Evolutionary conservation across 1,284 basidiomycete species (phyloP), one percentile per base, ranked within the genome.

Genomic region (Schizophyllum commune): DNA sequence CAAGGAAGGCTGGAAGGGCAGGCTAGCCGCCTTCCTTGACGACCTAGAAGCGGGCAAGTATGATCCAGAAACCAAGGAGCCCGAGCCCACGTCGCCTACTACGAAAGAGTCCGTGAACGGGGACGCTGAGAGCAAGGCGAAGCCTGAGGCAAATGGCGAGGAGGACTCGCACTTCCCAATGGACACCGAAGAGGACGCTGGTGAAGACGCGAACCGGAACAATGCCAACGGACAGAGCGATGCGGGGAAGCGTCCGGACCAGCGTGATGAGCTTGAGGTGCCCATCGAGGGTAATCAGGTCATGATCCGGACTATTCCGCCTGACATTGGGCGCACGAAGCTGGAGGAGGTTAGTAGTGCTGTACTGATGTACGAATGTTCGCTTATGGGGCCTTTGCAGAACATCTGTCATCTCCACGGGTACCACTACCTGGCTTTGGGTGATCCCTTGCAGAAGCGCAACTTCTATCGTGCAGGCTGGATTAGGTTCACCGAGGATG

Each of bases 381-480:
- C 65, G 58, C 61, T 63, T 20, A 58, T 39, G 34, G 34, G 53
- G 54, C 58, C 58, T 63, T 32, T 64, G 8, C 64, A 91, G 89
- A 83, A 83, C 57, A 86, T 86, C 67, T 75, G 79, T 64, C 84
- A 82, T 68, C 76, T 91, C 63, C 79, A 84, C 13, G 88, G 89
- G 5, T 91, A 83, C 68, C 75, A 86, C 58, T 91, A 96, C 73
- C 81, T 98, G 27, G 94, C 94, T 1, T 76, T 97, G 1, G 92
- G 92, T 20, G 95, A 97, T 68, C 94, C 95, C 4, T 77, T 93
- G 32, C 88, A 92, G 70, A 94, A 94, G 75, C 86, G 91, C 63
- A 91, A 90, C 67, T 96, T 91, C 71, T 93, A 94, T 71, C 89
- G 95, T 47, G 92, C 93, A 1, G 95, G 92, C 5, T 97, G 94